Base-by-base conservation (phyloP, 2,329 filamentous ascomycete species). In the Bipolaris zeicola region DNA sequence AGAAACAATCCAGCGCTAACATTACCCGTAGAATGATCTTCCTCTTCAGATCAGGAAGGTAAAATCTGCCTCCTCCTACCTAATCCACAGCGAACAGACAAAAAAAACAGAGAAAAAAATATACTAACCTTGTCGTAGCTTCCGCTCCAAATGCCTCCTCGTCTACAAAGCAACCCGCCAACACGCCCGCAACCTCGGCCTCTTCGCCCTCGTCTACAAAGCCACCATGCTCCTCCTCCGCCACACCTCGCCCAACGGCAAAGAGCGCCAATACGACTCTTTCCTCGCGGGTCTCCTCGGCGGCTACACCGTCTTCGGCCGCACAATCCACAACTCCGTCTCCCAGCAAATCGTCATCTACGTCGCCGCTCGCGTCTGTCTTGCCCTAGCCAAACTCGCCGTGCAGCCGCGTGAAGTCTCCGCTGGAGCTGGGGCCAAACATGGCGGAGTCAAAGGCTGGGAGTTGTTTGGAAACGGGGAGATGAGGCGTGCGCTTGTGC, bases 281-380 rank as follows among this genome's bases (percentile, higher is more conserved):
- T 95, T 99, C 78, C 77, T 97, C 58, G 90, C 92, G 10, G 95
- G 95, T 6, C 80, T 97, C 6, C 74, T 96, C 44, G 95, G 95
- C 71, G 95, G 95, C 50, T 99, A 98, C 82, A 79, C 91, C 60
- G 91, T 98, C 61, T 99, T 99, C 75, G 95, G 94, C 46, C 88
- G 90, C 58, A 89, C 89, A 36, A 82, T 82, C 74, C 87, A 91
- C 70, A 90, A 89, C 59, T 89, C 87, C 62, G 89, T 97, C 61
- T 96, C 89, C 79, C 92, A 97, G 81, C 94, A 99, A 82, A 99
- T 99, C 74, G 92, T 96, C 76, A 91, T 98, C 69, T 99, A 99
- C 81, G 90, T 99, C 61, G 97, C 97, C 73, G 95, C 95, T 45
- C 88, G 95, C 64, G 95, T 97, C 14, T 84, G 89, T 58, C 85